A percentile compares a stretch with the other conserved stretches of the same genome.
These are phyloP conservation scores for Mallotus japonicus DNA, from an alignment of 441 rosid genomes.

Conservation along the genomic window DNA sequence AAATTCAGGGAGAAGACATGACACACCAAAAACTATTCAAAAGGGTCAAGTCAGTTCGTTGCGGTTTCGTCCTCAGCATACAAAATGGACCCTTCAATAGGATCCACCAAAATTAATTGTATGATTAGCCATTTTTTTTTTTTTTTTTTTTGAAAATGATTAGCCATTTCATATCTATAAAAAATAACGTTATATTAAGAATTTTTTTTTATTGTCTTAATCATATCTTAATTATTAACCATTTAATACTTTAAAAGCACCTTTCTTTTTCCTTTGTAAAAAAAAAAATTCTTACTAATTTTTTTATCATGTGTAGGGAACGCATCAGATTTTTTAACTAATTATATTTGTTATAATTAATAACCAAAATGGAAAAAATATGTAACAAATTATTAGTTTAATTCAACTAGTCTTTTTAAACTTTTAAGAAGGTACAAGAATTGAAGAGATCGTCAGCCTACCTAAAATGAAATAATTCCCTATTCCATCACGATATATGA, in stretches of 20 bases:
- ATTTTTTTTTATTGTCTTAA: constrained; percentile 1
- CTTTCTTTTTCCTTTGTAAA: background rate
- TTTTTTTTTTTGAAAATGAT: no score
- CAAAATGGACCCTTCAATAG: constrained; percentile 30
- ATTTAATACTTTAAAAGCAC: constrained; percentile 16
- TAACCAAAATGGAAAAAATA: no score
- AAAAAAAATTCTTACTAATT: no score
- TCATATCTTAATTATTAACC: constrained; percentile 13
- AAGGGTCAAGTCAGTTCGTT: constrained; percentile 24
- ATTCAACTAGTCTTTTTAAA: no score
- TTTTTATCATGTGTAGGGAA: no score
- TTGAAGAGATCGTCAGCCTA: no score
- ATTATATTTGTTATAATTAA: no score
- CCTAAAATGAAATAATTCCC: no score
- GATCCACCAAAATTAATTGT: constrained; percentile 20
- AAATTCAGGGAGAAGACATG: background rate
- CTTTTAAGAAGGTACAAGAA: no score
- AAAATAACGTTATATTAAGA: background rate
- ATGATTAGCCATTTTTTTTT: background rate
- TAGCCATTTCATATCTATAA: background rate
- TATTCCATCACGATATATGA: no score
- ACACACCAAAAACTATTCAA: background rate
- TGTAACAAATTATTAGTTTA: no score
- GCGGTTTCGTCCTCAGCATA: constrained; percentile 28
- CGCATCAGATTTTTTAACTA: no score